Evolutionary conservation across 2,329 filamentous ascomycete species (phyloP).

Genomic region (Colletotrichum tamarilloi): DNA sequence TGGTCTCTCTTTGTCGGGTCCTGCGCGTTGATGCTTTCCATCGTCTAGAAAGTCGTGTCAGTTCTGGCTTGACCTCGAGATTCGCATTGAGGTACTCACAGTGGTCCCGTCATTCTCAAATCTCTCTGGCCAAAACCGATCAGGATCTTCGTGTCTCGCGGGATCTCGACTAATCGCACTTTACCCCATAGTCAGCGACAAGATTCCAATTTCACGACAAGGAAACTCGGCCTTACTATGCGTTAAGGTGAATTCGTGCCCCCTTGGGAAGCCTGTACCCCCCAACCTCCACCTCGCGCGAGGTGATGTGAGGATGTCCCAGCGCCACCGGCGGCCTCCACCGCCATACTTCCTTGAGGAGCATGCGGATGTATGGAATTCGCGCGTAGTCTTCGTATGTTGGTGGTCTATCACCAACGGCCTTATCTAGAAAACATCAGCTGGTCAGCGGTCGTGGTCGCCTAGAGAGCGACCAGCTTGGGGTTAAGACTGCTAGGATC

Average conservation of each 20-base stretch:
- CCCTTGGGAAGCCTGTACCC: constrained; percentile 6
- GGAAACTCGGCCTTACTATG: not conserved
- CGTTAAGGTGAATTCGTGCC: constrained; percentile 6
- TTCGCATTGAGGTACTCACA: not conserved
- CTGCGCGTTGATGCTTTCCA: constrained; percentile 8
- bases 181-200: not conserved
- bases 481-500: no score
- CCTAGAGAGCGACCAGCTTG: fast-evolving
- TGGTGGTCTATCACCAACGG: not conserved
- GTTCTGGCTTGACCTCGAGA: no score
- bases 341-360: constrained; percentile 19
- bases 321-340: constrained; percentile 11
- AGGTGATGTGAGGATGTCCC: constrained; percentile 10
- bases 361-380: not conserved
- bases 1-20: constrained; percentile 44
- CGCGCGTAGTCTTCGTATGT: not conserved
- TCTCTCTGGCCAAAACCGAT: constrained; percentile 4
- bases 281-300: constrained; percentile 1
- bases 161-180: constrained; percentile 15
- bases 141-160: constrained; percentile 2
- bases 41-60: not conserved
- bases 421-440: not conserved
- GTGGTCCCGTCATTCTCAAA: not conserved
- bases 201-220: not conserved
- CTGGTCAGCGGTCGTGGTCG: not conserved